A percentile compares a stretch with the other conserved stretches of the same genome.
These are phyloP conservation scores for Viola pubescens DNA, from an alignment of 441 rosid species.

Conservation along the genomic window DNA sequence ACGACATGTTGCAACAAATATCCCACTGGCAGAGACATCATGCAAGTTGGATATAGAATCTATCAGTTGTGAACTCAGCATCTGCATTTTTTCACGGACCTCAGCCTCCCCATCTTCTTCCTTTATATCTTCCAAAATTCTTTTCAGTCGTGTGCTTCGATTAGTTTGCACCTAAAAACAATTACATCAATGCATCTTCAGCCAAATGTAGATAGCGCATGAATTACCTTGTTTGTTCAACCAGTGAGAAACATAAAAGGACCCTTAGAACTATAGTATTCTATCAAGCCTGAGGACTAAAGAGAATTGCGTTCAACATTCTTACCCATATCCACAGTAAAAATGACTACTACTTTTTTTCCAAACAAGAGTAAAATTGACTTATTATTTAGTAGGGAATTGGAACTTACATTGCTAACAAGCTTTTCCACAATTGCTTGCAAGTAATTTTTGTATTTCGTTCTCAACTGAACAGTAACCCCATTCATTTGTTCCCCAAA, in stretches of 20 bases:
- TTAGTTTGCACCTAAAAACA: constrained; percentile 61
- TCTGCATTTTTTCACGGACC: constrained; percentile 85
- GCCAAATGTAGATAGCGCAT: too few species aligned
- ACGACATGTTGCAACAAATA: constrained; percentile 77
- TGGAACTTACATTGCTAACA: constrained; percentile 60
- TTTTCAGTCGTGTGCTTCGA: constrained; percentile 62
- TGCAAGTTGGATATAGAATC: constrained; percentile 77
- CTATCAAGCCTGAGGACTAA: too few species aligned
- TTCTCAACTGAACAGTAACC: constrained; percentile 75
- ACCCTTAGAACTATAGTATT: too few species aligned
- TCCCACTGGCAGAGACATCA: constrained; percentile 62
- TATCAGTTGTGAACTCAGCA: constrained; percentile 51
- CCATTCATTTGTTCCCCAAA: constrained; percentile 95
- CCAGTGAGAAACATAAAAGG: too few species aligned
- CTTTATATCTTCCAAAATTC: constrained; percentile 77
- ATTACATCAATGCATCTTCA: background rate
- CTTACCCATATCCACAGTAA: too few species aligned
- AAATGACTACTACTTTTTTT: too few species aligned
- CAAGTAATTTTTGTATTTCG: constrained; percentile 86
- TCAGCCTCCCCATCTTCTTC: constrained; percentile 89
- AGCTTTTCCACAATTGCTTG: constrained; percentile 89
- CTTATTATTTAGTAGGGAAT: background rate
- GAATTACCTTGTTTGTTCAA: too few species aligned
- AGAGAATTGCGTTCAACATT: too few species aligned
- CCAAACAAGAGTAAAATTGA: too few species aligned